These are phyloP conservation scores for Calonectria crousiana DNA, from an alignment of 2,329 filamentous ascomycete species.

Conservation along the genomic window DNA sequence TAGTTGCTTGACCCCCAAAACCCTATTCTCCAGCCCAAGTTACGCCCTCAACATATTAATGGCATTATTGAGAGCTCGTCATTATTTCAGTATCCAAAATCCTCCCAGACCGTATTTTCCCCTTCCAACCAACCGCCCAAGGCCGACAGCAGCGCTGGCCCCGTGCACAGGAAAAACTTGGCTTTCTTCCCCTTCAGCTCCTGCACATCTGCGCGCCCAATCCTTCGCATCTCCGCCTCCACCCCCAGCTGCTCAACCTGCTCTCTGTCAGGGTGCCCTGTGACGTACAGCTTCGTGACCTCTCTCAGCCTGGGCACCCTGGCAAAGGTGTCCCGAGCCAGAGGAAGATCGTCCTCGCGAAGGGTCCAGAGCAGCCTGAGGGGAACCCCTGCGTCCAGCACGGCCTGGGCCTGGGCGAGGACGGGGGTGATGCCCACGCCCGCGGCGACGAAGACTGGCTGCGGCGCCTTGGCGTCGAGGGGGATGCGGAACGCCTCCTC, in stretches of 20 bases:
- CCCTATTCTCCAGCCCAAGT: neutral
- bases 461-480: constrained; percentile 36
- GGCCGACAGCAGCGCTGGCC: constrained; percentile 54
- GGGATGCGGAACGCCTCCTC: constrained; percentile 58
- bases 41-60: neutral
- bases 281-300: constrained; percentile 74
- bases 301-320: constrained; percentile 63
- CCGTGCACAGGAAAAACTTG: constrained; percentile 66
- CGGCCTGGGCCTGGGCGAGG: constrained; percentile 72
- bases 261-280: constrained; percentile 55
- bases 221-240: constrained; percentile 52
- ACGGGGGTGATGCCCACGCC: constrained; percentile 89
- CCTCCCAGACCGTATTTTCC: constrained; percentile 68
- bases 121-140: constrained; percentile 66
- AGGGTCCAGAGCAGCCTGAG: constrained; percentile 79
- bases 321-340: constrained; percentile 72
- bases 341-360: constrained; percentile 68
- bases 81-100: constrained; percentile 66
- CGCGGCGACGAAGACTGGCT: constrained; percentile 75
- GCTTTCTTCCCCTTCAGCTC: constrained; percentile 52
- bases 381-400: constrained; percentile 53
- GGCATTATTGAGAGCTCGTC: neutral
- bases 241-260: constrained; percentile 51
- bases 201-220: constrained; percentile 57
- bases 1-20: neutral